Base-by-base conservation (phyloP, 116 monocot genomes). In the Dioscorea cayenensis region DNA sequence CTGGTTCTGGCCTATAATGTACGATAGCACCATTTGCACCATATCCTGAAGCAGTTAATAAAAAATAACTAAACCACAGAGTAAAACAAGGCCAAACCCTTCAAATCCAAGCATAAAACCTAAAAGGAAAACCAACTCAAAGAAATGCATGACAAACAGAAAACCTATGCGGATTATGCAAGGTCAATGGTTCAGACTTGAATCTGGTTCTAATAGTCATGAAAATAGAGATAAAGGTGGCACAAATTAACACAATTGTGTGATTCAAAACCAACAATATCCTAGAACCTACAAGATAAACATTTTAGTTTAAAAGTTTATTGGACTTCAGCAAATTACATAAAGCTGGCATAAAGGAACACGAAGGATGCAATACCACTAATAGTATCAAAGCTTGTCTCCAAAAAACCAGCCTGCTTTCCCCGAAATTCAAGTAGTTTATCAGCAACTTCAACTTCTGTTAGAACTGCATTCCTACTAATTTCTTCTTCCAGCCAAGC, bases 21-120 rank as follows among this genome's bases (percentile, higher is more conserved):
- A 95, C 92, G 49, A 95, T 77, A 64, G 95, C 95, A 64, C 92
- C 92, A 85, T 95, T 92, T 84, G 89, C 76, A 76, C 95, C 95
- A 84, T 89, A 95, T 60, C 87, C 95, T 94, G 84, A 74, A 72
- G 62, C 73, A 70, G 60, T 49, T 17, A 60, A 67, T 67, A 32
- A 19, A 18, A 19, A 14, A 36, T 73, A 66, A 60, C 64, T 36
- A 21, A 64, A 13, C 19, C 7, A 32, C 6, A 43, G 0, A 43
- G 11, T 43, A 35, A 59, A 11, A 59, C 13, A n/a, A 55, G 17
- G 55, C 55, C 14, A 55, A 16, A 55, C 55, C 18, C 2, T 55
- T 16, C 16, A 55, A 19, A n/a, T 55, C 55, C n/a, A 55, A 55
- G 55, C 55, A 16, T 18, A 55, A 55, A 55, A 55, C 16, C 16